These are phyloP conservation scores for Peniophora sp. DNA, from an alignment of 1,284 basidiomycete genomes.

Conservation along the genomic window DNA sequence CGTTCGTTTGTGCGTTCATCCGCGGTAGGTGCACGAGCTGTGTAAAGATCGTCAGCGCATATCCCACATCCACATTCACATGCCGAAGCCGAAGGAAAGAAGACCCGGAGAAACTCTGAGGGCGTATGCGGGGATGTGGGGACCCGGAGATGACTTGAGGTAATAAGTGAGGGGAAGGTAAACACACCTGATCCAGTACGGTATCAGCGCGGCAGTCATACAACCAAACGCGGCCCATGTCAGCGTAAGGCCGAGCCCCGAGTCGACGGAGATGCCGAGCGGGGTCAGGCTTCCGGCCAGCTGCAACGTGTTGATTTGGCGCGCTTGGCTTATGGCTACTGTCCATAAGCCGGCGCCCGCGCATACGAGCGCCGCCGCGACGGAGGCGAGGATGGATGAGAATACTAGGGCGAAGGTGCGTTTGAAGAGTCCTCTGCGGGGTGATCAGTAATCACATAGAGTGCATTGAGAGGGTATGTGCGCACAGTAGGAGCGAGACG, in stretches of 20 bases:
- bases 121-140: too few relatives aligned
- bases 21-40: too few relatives aligned
- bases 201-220: slow-evolving; percentile 53
- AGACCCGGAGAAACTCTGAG: too few relatives aligned
- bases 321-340: slow-evolving; percentile 55
- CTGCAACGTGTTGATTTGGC: slow-evolving; percentile 47
- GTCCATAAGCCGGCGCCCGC: slow-evolving; percentile 73
- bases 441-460: slow-evolving; percentile 2
- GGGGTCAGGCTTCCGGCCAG: slow-evolving; percentile 30
- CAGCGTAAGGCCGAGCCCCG: slow-evolving; percentile 55
- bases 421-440: slow-evolving; percentile 57
- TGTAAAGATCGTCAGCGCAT: too few relatives aligned
- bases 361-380: slow-evolving; percentile 55
- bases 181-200: slow-evolving; percentile 59
- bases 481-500: slow-evolving; percentile 53
- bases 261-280: slow-evolving; percentile 53
- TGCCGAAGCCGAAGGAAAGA: too few relatives aligned
- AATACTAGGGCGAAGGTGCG: slow-evolving; percentile 59
- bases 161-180: not conserved
- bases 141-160: too few relatives aligned
- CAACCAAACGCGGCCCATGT: slow-evolving; percentile 66
- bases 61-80: too few relatives aligned
- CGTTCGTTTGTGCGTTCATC: too few relatives aligned
- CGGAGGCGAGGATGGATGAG: slow-evolving; percentile 53
- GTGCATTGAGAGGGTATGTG: slow-evolving; percentile 19